Evolutionary conservation across 148 eudicot species (phyloP), one percentile per base, ranked within the genome.

Genomic region (Rhododendron griersonianum): DNA sequence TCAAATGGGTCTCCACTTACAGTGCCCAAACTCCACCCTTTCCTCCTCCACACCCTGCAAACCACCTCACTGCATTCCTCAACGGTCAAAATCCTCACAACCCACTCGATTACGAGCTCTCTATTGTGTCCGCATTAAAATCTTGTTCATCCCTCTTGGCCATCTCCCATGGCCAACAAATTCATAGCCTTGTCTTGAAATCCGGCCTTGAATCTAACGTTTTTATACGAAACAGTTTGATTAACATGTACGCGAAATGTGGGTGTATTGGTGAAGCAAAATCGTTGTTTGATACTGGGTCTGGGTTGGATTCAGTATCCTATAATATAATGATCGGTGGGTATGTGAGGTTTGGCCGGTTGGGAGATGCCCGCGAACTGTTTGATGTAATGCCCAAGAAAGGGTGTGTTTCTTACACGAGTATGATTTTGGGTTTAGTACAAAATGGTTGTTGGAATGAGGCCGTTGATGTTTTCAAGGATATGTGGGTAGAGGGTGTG

Each of bases 381-480:
- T 97, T 97, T 87, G 98, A 89, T 89, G 82, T 57, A 91, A 93
- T 97, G 98, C 90, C 91, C 77, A 87, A 51, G 0, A 97, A 76
- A 87, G 91, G 92, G 5, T 90, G 94, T 87, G 93, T 94, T 85
- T 91, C 96, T 28, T 97, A 93, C 85, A 95, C 98, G 11, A 94
- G 96, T 9, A 91, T 97, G 96, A 94, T 97, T 79, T 88, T 91
- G 93, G 99, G 98, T 28, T 91, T 95, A 86, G 92, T 90, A 3
- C 90, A 88, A 85, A 88, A 85, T 85, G 91, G 71, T 59, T 88
- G 78, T 67, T 93, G 93, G 93, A 37, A 55, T 74, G 93, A 90
- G 73, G 98, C 91, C 0, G 59, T 93, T 85, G n/a, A 33, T 25
- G 87, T 93, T 88, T 97, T 94, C 81, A 85, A 87, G 89, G 92